Evolutionary conservation across 2,329 filamentous ascomycete genomes (phyloP).

Genomic region (Pyrenochaeta sp.): DNA sequence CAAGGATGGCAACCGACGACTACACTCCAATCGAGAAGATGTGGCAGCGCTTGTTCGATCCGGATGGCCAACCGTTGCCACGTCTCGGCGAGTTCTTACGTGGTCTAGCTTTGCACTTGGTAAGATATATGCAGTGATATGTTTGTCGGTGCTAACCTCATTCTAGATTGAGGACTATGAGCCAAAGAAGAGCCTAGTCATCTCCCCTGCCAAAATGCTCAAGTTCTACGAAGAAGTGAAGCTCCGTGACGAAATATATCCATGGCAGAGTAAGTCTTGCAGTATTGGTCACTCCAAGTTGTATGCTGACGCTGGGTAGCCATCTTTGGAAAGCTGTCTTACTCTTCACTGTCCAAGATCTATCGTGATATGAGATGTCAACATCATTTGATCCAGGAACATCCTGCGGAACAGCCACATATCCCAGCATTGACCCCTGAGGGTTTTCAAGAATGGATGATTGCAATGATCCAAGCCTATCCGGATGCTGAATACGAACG

Average conservation of each 20-base stretch:
- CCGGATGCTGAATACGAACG: slow-evolving; percentile 78
- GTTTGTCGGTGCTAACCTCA: slow-evolving; percentile 13
- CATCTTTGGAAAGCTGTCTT: slow-evolving; percentile 54
- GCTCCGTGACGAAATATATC: slow-evolving; percentile 70
- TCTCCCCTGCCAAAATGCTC: slow-evolving; percentile 78
- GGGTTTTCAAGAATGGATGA: slow-evolving; percentile 69
- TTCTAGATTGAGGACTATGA: slow-evolving; percentile 71
- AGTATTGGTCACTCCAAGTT: neutral
- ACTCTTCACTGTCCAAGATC: slow-evolving; percentile 52
- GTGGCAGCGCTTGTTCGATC: slow-evolving; percentile 79
- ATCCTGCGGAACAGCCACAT: slow-evolving; percentile 50
- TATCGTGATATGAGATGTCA: slow-evolving; percentile 58
- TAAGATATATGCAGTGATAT: slow-evolving; percentile 49
- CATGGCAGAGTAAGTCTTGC: slow-evolving; percentile 68
- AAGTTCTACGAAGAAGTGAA: slow-evolving; percentile 74
- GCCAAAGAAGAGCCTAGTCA: slow-evolving; percentile 72
- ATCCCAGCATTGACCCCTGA: slow-evolving; percentile 56
- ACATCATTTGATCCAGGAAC: slow-evolving; percentile 57
- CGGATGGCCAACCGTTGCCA: slow-evolving; percentile 69
- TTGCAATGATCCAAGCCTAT: slow-evolving; percentile 74
- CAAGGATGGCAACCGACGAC: slow-evolving; percentile 44
- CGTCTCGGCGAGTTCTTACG: slow-evolving; percentile 74
- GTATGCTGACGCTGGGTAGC: slow-evolving; percentile 24
- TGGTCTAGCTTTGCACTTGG: slow-evolving; percentile 77
- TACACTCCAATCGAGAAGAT: slow-evolving; percentile 65